phyloP scores from a whole-genome alignment of 768 basidiomycete genomes.

The Mycena rosella region DNA sequence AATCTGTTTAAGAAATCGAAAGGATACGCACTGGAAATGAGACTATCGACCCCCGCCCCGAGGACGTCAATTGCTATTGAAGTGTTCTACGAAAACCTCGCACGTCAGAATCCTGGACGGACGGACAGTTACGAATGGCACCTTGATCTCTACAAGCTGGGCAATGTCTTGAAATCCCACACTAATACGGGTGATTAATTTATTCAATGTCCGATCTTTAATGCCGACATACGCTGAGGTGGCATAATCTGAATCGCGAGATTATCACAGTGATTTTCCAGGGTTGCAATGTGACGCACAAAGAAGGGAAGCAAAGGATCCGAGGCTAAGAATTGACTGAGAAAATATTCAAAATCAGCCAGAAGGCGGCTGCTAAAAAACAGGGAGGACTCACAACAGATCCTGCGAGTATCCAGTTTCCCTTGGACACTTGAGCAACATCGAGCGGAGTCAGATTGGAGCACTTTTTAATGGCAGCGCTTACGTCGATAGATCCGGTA shows the following conservation, averaged over 20 bases:
- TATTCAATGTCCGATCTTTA: neutral
- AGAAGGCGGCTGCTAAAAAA: neutral
- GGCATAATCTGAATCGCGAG: neutral
- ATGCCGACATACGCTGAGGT: neutral
- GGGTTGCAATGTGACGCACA: neutral
- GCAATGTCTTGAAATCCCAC: neutral
- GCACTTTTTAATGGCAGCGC: neutral
- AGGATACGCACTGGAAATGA: neutral
- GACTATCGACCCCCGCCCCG: neutral
- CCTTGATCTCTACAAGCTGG: neutral
- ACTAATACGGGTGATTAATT: neutral
- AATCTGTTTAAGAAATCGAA: neutral
- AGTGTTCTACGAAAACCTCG: neutral
- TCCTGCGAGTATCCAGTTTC: neutral
- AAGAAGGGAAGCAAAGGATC: neutral
- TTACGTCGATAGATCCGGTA: neutral
- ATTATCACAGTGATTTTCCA: neutral
- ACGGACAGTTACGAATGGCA: neutral
- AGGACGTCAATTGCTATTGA: neutral
- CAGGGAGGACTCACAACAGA: neutral
- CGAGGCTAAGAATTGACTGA: neutral
- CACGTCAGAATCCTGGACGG: neutral
- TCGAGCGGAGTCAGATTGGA: neutral
- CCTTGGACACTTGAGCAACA: neutral
- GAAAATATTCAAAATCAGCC: neutral